Evolutionary conservation across 2,329 filamentous ascomycete species (phyloP).

Genomic region (Cercospora sp.): DNA sequence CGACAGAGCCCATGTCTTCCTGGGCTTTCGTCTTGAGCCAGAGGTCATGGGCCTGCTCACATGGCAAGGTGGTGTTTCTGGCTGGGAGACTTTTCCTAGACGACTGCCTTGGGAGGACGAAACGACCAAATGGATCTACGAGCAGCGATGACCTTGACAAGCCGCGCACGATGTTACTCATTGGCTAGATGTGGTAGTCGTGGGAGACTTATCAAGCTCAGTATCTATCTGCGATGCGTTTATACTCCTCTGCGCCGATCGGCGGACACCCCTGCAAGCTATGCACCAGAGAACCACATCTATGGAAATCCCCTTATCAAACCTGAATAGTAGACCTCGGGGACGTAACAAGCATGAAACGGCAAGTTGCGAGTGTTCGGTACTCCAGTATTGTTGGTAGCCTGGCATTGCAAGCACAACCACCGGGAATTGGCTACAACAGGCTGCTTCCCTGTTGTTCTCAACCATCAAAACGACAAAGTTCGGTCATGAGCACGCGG

Average conservation of each 20-base stretch:
- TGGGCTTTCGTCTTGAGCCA: conserved; percentile 29
- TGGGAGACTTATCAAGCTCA: neutral
- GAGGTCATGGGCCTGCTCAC: conserved; percentile 29
- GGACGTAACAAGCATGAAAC: neutral
- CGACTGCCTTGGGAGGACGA: conserved; percentile 34
- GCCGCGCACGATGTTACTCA: neutral
- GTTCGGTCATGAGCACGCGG: neutral
- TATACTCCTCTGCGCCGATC: neutral
- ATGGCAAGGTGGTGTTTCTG: conserved; percentile 36
- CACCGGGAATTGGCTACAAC: neutral
- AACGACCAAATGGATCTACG: conserved; percentile 19
- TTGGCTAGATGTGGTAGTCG: neutral
- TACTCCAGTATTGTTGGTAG: neutral
- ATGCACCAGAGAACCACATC: neutral
- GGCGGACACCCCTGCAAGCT: neutral
- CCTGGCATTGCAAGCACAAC: neutral
- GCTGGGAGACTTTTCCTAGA: conserved; percentile 31
- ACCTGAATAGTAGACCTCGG: neutral
- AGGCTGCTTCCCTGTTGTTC: neutral
- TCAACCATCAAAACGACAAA: neutral
- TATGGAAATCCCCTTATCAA: neutral
- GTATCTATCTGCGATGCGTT: neutral
- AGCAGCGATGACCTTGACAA: neutral
- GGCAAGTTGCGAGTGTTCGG: neutral
- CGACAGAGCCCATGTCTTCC: conserved; percentile 24